These are phyloP conservation scores for Fraxinus angustifolia DNA, from an alignment of 305 asterid species.

Conservation along the genomic window DNA sequence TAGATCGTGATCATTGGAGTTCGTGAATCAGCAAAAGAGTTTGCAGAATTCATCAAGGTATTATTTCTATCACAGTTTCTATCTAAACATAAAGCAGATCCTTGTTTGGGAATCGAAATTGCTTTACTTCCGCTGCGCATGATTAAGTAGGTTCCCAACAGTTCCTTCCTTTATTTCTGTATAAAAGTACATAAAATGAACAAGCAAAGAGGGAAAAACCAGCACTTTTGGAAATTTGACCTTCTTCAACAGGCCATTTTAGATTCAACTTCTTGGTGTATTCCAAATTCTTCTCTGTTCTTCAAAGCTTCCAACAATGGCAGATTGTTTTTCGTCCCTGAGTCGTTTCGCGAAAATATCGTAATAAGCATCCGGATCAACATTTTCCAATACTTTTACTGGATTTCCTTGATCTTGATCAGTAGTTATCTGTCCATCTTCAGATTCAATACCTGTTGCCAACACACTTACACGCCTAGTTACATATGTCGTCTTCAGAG, in stretches of 20 bases:
- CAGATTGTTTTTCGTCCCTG: constrained; percentile 54
- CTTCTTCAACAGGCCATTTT: neutral
- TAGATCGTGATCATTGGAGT: too few relatives aligned
- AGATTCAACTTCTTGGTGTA: constrained; percentile 24
- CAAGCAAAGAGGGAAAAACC: neutral
- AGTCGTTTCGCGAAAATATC: constrained; percentile 45
- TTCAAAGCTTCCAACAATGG: constrained; percentile 66
- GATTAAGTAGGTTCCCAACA: too few relatives aligned
- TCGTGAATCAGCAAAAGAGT: too few relatives aligned
- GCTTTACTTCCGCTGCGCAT: too few relatives aligned
- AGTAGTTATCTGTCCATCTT: constrained; percentile 51
- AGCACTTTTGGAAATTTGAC: neutral
- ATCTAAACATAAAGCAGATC: too few relatives aligned
- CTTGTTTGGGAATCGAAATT: too few relatives aligned
- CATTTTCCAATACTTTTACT: constrained; percentile 48
- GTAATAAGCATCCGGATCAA: constrained; percentile 47
- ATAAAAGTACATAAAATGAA: neutral
- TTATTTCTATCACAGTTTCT: too few relatives aligned
- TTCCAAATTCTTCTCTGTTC: constrained; percentile 63
- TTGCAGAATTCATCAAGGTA: too few relatives aligned
- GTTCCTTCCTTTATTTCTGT: neutral
- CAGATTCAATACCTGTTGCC: constrained; percentile 54
- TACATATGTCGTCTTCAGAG: constrained; percentile 35
- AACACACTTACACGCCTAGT: constrained; percentile 35
- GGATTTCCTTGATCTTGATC: constrained; percentile 39